These are phyloP conservation scores for Friedmanniomyces simplex DNA, from an alignment of 495 filamentous ascomycete genomes.

Conservation along the genomic window DNA sequence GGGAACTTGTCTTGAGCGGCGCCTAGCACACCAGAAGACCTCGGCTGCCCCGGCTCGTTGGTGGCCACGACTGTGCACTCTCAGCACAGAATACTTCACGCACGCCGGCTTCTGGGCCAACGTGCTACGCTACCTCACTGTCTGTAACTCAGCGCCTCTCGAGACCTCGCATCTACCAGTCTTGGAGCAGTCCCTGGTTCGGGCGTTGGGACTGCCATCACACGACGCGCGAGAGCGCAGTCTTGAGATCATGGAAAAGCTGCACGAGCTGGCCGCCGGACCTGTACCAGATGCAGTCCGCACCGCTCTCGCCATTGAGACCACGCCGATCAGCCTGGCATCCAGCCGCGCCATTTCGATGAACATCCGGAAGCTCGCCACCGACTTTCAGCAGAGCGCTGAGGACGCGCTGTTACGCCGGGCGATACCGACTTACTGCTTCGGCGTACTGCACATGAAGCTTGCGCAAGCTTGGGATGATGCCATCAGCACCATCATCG, in stretches of 20 bases:
- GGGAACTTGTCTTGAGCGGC: not conserved
- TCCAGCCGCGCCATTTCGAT: slow-evolving; percentile 67
- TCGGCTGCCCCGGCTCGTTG: not conserved
- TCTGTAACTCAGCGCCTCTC: not conserved
- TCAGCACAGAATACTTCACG: not conserved
- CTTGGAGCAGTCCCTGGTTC: slow-evolving; percentile 51
- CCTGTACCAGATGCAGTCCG: slow-evolving; percentile 33
- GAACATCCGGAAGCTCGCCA: slow-evolving; percentile 67
- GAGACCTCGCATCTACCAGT: slow-evolving; percentile 32
- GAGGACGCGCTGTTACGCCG: slow-evolving; percentile 53
- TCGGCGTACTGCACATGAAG: slow-evolving; percentile 78
- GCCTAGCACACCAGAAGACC: not conserved
- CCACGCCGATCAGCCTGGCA: slow-evolving; percentile 63
- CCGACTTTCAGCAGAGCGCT: slow-evolving; percentile 45
- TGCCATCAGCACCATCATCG: slow-evolving; percentile 59
- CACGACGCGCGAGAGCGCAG: slow-evolving; percentile 60
- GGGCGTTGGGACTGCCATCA: slow-evolving; percentile 61
- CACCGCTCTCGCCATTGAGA: slow-evolving; percentile 59
- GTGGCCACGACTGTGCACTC: slow-evolving; percentile 4
- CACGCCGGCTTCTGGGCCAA: slow-evolving; percentile 6
- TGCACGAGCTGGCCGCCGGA: slow-evolving; percentile 30
- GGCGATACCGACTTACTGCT: slow-evolving; percentile 71
- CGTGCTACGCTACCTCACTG: slow-evolving; percentile 4
- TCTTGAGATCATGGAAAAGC: slow-evolving; percentile 53
- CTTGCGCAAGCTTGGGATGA: slow-evolving; percentile 80